Conservation (phyloP, 139 green algal species). For the Chlorella sp. region DNA sequence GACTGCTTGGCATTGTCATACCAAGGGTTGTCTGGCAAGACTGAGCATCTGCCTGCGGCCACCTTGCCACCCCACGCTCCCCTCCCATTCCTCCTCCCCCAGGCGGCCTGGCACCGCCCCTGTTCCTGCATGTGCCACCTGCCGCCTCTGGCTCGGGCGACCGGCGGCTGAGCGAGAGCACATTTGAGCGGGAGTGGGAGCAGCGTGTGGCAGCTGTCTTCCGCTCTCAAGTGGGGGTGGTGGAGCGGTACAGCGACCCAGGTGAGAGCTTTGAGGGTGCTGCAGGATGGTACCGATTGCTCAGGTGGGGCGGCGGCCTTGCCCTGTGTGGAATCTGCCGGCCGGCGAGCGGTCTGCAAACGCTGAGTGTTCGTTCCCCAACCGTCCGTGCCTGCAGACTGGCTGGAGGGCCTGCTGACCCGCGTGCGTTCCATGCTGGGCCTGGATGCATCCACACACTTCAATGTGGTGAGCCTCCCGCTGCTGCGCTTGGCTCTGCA, state of each 20-base stretch:
- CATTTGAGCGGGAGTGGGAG: constrained; percentile 57
- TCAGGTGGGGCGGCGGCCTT: no score
- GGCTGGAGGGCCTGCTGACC: constrained; percentile 54
- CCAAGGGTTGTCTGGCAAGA: no score
- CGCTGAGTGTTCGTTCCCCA: no score
- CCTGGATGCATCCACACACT: constrained; percentile 24
- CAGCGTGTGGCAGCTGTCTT: constrained; percentile 48
- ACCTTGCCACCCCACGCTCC: not conserved
- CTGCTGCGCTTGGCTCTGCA: no score
- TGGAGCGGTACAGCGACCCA: constrained; percentile 47
- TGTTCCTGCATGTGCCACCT: constrained; percentile 59
- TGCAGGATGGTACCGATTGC: no score
- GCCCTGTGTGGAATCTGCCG: no score
- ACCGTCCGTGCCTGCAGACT: constrained; percentile 24
- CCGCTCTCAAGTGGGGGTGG: constrained; percentile 14
- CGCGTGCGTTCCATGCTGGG: constrained; percentile 40
- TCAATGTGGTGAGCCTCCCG: constrained; percentile 31
- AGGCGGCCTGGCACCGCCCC: constrained; percentile 60
- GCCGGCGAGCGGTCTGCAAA: no score
- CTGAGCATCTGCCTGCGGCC: not conserved
- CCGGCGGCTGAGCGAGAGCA: constrained; percentile 39
- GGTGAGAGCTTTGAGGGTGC: not conserved
- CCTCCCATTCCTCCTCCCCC: not conserved
- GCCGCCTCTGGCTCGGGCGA: constrained; percentile 2
- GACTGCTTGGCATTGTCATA: no score